Base-by-base conservation (phyloP, 2,329 filamentous ascomycete species). In the Aspergillus neotritici region DNA sequence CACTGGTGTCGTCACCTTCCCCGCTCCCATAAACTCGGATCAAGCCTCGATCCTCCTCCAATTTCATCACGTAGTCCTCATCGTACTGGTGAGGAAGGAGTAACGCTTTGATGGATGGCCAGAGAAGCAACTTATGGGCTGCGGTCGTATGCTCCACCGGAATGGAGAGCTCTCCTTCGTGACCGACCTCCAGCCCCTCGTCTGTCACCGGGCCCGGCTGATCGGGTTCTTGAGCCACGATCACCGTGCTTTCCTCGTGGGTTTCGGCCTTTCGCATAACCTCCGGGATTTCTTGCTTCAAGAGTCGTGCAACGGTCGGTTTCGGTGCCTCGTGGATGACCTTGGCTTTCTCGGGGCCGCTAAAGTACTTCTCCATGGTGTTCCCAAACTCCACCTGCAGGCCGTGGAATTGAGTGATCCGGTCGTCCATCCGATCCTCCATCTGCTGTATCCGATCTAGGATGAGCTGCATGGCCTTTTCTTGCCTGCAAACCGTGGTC, bases 101-200 rank as follows among this genome's bases (percentile, higher is more conserved):
- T 59, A 96, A 61, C 49, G 75, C 68, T 60, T 74, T 68, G 42
- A 93, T 87, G 0, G 82, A 77, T 0, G 77, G 77, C 82, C 85
- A 89, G 36, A 78, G 74, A 21, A 97, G 70, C 13, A 97, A 72
- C 49, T 89, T 79, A 39, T 93, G 87, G 1, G 89, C 89, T n/a
- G 88, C 80, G 0, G 90, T 96, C 0, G 87, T 94, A 59, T 97
- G 91, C 53, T 94, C 87, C 21, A 83, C 79, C 1, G 88, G 86
- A 43, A 94, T 86, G 2, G 84, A 79, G 11, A 86, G 78, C 51
- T 82, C 76, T 36, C 80, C 81, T 21, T 65, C 63, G 25, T 67
- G 62, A 5, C 59, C 56, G 11, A 40, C 44, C 25, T 51, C 51
- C 5, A 51, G 33, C 14, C 43, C 32, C 15, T 52, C 46, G 11